These are phyloP conservation scores for Sequoia sempervirens DNA, from an alignment of 75 land plant genomes.

Conservation along the genomic window DNA sequence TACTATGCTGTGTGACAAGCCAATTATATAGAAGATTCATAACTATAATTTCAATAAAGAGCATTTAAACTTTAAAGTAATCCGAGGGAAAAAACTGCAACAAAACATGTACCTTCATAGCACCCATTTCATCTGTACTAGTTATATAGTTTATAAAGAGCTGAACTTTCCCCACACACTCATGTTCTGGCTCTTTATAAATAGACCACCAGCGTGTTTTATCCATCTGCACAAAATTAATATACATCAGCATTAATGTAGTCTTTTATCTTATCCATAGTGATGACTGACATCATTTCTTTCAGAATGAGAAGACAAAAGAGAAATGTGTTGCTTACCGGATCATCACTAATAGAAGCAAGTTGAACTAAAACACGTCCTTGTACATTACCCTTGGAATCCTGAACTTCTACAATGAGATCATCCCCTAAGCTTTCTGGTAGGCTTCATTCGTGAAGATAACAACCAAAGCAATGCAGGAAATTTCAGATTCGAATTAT, in stretches of 20 bases:
- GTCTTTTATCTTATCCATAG: background rate
- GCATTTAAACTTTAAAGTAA: background rate
- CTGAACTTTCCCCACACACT: slow-evolving; percentile 83
- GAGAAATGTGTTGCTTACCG: slow-evolving; percentile 32
- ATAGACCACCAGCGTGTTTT: slow-evolving; percentile 87
- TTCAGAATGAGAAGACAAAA: background rate
- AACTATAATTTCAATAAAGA: background rate
- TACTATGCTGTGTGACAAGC: background rate
- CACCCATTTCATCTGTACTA: slow-evolving; percentile 47
- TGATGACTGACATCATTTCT: background rate
- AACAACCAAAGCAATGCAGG: background rate
- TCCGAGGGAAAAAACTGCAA: background rate
- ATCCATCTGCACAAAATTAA: slow-evolving; percentile 52
- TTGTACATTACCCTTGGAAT: slow-evolving; percentile 63
- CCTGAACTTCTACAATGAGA: slow-evolving; percentile 64
- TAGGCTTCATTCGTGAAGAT: slow-evolving; percentile 42
- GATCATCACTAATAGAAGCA: slow-evolving; percentile 71
- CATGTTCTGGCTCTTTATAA: slow-evolving; percentile 82
- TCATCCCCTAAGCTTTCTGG: slow-evolving; percentile 82
- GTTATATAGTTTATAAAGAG: slow-evolving; percentile 64
- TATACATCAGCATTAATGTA: background rate
- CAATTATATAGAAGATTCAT: background rate
- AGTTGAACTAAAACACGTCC: slow-evolving; percentile 77
- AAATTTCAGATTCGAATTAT: background rate
- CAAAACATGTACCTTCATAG: slow-evolving; percentile 46